A percentile compares a stretch with the other conserved stretches of the same genome.
phyloP scores from a whole-genome alignment of 148 eudicot genomes.

The Suaeda aralocaspica region DNA sequence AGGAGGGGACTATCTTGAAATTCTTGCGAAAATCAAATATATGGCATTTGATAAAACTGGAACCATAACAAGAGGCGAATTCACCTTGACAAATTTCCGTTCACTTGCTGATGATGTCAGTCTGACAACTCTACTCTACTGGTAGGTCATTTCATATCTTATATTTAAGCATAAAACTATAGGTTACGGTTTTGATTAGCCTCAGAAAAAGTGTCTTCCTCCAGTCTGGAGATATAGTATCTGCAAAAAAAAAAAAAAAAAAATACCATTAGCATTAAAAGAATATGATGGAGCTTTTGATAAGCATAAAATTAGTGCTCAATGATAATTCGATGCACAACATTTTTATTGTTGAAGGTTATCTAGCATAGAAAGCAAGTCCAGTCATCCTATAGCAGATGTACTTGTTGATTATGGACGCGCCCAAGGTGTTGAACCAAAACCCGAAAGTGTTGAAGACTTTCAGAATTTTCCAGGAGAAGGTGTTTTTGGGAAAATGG shows the following conservation, averaged over 20 bases:
- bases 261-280: background rate
- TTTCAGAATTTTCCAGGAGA: conserved; percentile 90
- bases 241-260: background rate
- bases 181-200: background rate
- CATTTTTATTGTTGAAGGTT: conserved; percentile 44
- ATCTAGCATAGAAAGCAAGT: conserved; percentile 88
- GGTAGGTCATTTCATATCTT: conserved; percentile 35
- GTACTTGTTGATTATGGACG: conserved; percentile 65
- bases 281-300: background rate
- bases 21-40: conserved; percentile 56
- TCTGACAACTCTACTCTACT: conserved; percentile 46
- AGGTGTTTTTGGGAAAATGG: conserved; percentile 77
- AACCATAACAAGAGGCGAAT: conserved; percentile 86
- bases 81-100: conserved; percentile 44
- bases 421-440: conserved; percentile 44
- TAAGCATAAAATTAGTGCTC: no score
- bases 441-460: conserved; percentile 65
- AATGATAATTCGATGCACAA: no score
- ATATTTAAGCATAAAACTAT: background rate
- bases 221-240: background rate
- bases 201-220: background rate
- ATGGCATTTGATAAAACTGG: conserved; percentile 94
- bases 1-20: conserved; percentile 86
- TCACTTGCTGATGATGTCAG: conserved; percentile 41
- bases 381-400: conserved; percentile 90